A percentile compares a stretch with the other conserved stretches of the same genome.
Conservation (phyloP, 345 rosid species). For the Brassica rapa region DNA sequence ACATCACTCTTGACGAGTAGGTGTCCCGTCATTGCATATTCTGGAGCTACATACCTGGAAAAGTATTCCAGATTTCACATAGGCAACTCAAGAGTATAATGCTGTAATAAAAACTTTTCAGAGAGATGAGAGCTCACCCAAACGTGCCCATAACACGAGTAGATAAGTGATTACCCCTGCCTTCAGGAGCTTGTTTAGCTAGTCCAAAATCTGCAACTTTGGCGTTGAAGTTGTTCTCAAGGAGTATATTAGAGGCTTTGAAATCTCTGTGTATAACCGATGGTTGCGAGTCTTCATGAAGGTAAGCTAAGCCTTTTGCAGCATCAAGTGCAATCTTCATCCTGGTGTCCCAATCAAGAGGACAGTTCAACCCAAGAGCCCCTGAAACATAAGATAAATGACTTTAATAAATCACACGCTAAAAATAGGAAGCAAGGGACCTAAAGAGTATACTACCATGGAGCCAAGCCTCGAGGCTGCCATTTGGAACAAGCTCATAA, state of each 20-base stretch:
- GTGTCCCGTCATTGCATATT: conserved; percentile 99
- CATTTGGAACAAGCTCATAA: conserved; percentile 97
- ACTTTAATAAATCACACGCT: conserved; percentile 7
- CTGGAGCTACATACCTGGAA: conserved; percentile 95
- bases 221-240: conserved; percentile 90
- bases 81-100: not conserved
- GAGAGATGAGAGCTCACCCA: conserved; percentile 62
- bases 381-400: conserved; percentile 55
- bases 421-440: conserved; percentile 10
- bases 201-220: conserved; percentile 99
- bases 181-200: conserved; percentile 99
- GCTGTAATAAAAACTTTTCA: not conserved
- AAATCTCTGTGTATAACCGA: conserved; percentile 98
- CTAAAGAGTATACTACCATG: conserved; percentile 61
- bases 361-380: conserved; percentile 86
- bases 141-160: conserved; percentile 99
- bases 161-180: conserved; percentile 88
- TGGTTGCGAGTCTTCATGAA: conserved; percentile 98
- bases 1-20: conserved; percentile 96
- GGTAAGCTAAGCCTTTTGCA: conserved; percentile 95
- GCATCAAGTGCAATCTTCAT: conserved; percentile 99
- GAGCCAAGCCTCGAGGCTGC: conserved; percentile 97
- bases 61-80: conserved; percentile 4
- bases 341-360: conserved; percentile 94
- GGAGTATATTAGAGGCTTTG: conserved; percentile 96